These are phyloP conservation scores for Closterium sp. DNA, from an alignment of 139 green algal genomes.

Conservation along the genomic window DNA sequence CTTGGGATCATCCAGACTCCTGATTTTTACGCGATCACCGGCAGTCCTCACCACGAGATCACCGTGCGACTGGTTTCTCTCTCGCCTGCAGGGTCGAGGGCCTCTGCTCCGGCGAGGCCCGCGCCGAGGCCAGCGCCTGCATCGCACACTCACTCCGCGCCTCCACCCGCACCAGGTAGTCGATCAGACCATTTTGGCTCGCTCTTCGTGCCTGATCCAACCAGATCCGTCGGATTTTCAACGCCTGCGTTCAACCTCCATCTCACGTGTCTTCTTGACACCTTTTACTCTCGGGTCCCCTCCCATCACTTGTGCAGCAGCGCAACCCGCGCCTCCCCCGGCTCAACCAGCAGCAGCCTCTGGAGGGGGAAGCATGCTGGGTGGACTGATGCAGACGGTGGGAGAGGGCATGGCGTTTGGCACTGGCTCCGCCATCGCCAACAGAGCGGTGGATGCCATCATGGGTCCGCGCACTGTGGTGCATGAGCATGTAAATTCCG, in stretches of 20 bases:
- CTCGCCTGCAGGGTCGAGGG: neutral
- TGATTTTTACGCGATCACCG: neutral
- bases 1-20: neutral
- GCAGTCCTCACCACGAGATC: neutral
- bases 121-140: neutral
- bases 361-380: neutral
- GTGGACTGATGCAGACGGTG: neutral
- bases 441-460: constrained; percentile 52
- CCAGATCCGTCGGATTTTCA: neutral
- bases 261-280: neutral
- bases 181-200: neutral
- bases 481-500: constrained; percentile 33
- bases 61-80: neutral
- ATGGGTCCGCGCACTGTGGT: constrained; percentile 47
- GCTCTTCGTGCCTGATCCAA: neutral
- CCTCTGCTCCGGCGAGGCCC: neutral
- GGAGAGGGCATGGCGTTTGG: constrained; percentile 47
- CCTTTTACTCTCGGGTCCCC: neutral
- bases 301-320: neutral
- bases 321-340: neutral
- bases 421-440: constrained; percentile 48
- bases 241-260: neutral
- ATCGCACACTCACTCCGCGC: neutral
- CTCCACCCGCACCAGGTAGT: neutral
- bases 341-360: neutral